Base-by-base conservation (phyloP, 345 rosid species). In the Anacardium occidentale region DNA sequence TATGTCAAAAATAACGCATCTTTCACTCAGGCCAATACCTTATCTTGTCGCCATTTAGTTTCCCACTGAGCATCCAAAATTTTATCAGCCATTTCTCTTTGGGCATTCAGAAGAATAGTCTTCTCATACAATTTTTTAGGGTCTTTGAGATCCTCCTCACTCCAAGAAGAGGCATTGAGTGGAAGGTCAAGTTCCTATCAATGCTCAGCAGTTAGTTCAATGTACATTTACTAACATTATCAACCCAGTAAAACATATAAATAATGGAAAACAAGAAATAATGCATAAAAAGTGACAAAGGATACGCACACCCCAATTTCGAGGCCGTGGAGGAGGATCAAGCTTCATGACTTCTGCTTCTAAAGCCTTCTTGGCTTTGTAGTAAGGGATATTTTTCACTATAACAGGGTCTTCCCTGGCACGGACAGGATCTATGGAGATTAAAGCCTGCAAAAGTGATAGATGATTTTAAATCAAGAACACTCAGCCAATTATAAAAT, bases 81-180 rank as follows among this genome's bases (percentile, higher is more conserved):
- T 76, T 83, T 88, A 54, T 90, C 88, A 24, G 97, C 91, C 57
- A 90, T 88, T 79, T 94, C 96, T 79, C 94, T 90, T 78, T 94
- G 98, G 45, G 98, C 98, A 74, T 90, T 91, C 57, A 94, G 89
- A 71, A 94, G 96, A 72, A 94, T 84, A n/a, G 91, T 89, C 91
- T 88, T 94, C 90, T 94, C 97, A 66, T 91, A 90, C 52, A 91
- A 81, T 64, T 85, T 94, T 68, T 85, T 70, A 0, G 97, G 96
- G 75, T 84, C 85, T 82, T 82, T 91, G 66, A 90, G 98, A 72
- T 94, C 97, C 25, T 90, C 92, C 79, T 91, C 94, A 67, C 88
- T 91, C 97, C 98, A 94, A 59, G 90, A 90, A 61, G 91, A 88
- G 29, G 86, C 78, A 83, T 83, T 87, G 75, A 94, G 74, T 44